Evolutionary conservation across 345 rosid species (phyloP).

Genomic region (Boechera retrofracta): DNA sequence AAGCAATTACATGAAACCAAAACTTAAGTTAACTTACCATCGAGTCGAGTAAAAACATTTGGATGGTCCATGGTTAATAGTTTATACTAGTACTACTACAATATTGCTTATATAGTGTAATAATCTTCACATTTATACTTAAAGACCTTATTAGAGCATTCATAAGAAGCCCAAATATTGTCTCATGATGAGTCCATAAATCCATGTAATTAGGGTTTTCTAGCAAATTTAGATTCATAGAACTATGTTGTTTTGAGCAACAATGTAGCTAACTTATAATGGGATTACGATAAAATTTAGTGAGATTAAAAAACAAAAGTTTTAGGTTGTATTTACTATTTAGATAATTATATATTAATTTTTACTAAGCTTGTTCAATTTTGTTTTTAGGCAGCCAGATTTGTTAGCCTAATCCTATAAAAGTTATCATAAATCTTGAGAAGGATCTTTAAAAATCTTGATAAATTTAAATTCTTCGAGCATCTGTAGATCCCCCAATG

Average conservation of each 20-base stretch:
- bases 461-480: conserved; percentile 1
- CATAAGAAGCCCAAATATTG: too few species aligned
- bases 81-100: too few species aligned
- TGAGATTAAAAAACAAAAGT: not conserved
- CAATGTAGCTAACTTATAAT: not conserved
- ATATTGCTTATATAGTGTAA: too few species aligned
- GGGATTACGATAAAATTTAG: not conserved
- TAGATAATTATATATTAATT: not conserved
- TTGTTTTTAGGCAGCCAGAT: conserved; percentile 15
- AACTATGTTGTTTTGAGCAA: too few species aligned
- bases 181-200: too few species aligned
- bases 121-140: too few species aligned
- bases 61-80: not conserved
- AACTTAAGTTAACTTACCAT: too few species aligned
- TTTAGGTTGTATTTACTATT: too few species aligned
- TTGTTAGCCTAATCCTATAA: conserved; percentile 11
- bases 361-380: conserved; percentile 11
- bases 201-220: too few species aligned
- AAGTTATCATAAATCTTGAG: not conserved
- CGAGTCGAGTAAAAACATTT: not conserved
- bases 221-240: too few species aligned
- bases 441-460: conserved; percentile 3
- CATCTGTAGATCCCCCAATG: not conserved
- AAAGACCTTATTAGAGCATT: too few species aligned
- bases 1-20: too few species aligned